phyloP scores from a whole-genome alignment of 768 basidiomycete species.

The Polyporus arcularius region DNA sequence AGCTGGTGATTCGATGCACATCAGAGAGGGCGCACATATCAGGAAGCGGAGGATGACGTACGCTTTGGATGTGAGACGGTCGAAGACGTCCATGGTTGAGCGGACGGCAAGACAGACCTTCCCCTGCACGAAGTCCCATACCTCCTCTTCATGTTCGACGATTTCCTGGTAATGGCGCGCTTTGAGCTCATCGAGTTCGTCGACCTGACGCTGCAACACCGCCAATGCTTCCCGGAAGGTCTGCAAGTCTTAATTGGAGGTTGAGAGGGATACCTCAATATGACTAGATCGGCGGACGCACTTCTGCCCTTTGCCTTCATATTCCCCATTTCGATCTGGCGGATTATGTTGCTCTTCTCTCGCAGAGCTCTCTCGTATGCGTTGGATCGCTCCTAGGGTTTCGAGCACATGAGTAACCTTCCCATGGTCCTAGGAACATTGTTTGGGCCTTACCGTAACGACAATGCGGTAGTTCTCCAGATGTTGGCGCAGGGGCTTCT shows the following conservation, averaged over 20 bases:
- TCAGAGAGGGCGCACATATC: background rate
- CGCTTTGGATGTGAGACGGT: constrained; percentile 84
- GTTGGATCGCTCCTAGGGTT: constrained; percentile 73
- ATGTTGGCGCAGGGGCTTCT: constrained; percentile 85
- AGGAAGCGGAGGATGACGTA: constrained; percentile 47
- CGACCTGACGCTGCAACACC: constrained; percentile 84
- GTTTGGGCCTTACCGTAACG: constrained; percentile 54
- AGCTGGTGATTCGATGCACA: constrained; percentile 41
- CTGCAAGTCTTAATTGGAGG: constrained; percentile 69
- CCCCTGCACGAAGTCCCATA: constrained; percentile 90
- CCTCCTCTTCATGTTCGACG: constrained; percentile 89
- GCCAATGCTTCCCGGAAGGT: constrained; percentile 82
- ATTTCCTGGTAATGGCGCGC: constrained; percentile 85
- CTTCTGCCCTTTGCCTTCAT: constrained; percentile 86
- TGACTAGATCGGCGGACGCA: constrained; percentile 38
- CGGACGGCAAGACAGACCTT: constrained; percentile 89
- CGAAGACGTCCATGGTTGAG: constrained; percentile 91
- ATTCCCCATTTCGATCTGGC: constrained; percentile 81
- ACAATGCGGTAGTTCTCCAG: constrained; percentile 76
- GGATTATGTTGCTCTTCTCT: constrained; percentile 84
- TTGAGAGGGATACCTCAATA: background rate
- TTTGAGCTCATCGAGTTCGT: constrained; percentile 88
- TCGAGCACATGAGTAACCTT: background rate
- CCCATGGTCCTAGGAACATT: background rate
- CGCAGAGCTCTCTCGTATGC: constrained; percentile 80